Base-by-base conservation (phyloP, 345 rosid genomes). In the Eucalyptus erythrocorys region DNA sequence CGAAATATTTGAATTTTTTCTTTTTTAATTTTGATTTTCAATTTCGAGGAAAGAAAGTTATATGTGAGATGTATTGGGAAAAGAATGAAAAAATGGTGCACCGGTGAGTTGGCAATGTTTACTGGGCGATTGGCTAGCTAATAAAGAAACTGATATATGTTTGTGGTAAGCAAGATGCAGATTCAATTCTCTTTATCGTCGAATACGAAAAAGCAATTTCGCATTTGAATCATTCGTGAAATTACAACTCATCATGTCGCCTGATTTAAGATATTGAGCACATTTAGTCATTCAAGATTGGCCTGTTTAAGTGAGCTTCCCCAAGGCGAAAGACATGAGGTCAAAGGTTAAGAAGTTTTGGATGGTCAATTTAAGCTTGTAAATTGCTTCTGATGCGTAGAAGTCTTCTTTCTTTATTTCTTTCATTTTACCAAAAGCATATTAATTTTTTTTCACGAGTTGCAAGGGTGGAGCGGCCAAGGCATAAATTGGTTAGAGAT, bases 201-300 rank as follows among this genome's bases (percentile, higher is more conserved):
- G 0, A 27, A 30, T 61, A 30, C 8, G 0, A 61, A 61, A 61
- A 61, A 6, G 8, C 8, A 12, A 61, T 61, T 61, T 30, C 4
- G 0, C 7, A 61, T 61, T 61, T 61, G 24, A 55, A 55, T 10
- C 1, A 30, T 61, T 61, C 8, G 3, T 61, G 4, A 13, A 6
- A 30, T 61, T 61, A 13, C 42, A 16, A 32, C 6, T 68, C 12
- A 9, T 17, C 2, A 2, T 1, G 0, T 32, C 2, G 1, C 6
- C 3, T 8, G 24, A 17, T 8, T 61, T 15, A 16, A 0, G 79
- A 68, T 32, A 16, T 66, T 6, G 1, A 66, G 11, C 6, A 2
- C 14, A 27, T 12, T 59, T 61, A 0, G 17, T 30, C 17, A 4
- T 30, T 30, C n/a, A 6, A 13, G 16, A 61, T 61, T 5, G 32